These are phyloP conservation scores for Liriodendron chinense DNA, from an alignment of 164 flowering plant genomes.

Conservation along the genomic window DNA sequence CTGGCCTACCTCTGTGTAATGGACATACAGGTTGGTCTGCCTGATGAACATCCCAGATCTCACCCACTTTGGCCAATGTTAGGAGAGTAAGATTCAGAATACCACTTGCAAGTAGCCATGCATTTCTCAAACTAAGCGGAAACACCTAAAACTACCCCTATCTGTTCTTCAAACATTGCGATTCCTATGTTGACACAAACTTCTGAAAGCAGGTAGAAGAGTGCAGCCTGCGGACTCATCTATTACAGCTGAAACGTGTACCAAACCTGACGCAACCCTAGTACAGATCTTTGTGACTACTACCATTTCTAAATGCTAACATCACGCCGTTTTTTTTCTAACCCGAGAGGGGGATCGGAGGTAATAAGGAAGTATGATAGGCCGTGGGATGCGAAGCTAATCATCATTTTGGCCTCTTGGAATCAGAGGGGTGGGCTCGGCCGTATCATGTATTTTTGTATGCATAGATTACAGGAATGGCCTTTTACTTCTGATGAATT, in stretches of 20 bases:
- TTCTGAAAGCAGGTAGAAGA: constrained; percentile 55
- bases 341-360: constrained; percentile 4
- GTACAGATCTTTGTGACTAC: constrained; percentile 17
- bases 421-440: constrained; percentile 1
- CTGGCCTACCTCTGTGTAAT: no score
- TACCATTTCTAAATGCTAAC: constrained; percentile 21
- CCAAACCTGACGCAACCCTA: constrained; percentile 27
- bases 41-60: background rate
- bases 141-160: background rate
- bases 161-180: background rate
- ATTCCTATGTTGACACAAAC: background rate
- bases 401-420: constrained; percentile 8
- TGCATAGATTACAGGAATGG: constrained; percentile 5
- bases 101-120: background rate
- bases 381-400: background rate
- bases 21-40: background rate
- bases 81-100: background rate
- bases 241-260: constrained; percentile 43
- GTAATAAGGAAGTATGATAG: background rate
- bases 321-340: constrained; percentile 11
- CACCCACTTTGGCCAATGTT: background rate
- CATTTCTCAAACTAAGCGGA: background rate
- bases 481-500: background rate
- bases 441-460: constrained; percentile 20
- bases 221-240: constrained; percentile 59